Evolutionary conservation across 257 asterid genomes (phyloP).

Genomic region (Solanum gracilifrons): DNA sequence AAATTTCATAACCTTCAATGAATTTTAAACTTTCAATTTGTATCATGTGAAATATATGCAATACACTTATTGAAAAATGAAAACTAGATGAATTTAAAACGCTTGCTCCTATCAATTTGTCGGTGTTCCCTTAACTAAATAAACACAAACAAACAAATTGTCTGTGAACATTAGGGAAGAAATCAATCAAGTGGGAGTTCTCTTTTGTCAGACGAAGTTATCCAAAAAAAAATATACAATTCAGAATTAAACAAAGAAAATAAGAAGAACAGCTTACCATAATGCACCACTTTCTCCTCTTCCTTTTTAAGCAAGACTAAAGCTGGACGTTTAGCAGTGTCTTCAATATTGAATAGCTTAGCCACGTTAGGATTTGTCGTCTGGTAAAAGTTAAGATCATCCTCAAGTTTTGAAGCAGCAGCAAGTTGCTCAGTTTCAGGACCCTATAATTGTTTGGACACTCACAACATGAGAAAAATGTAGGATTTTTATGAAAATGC

Average conservation of each 20-base stretch:
- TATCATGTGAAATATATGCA: not conserved
- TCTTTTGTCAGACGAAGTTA: not conserved
- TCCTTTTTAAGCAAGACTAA: slow-evolving; percentile 69
- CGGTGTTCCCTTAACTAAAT: not conserved
- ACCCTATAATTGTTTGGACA: slow-evolving; percentile 34
- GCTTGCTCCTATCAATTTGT: not conserved
- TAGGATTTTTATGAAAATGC: not conserved
- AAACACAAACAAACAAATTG: not conserved
- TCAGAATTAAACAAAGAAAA: not conserved
- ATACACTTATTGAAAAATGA: not conserved
- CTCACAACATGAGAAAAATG: not conserved
- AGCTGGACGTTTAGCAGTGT: slow-evolving; percentile 49
- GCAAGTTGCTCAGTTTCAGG: slow-evolving; percentile 64
- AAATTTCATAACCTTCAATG: not conserved
- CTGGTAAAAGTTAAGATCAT: slow-evolving; percentile 71
- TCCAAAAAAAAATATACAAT: not conserved
- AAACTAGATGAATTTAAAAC: not conserved
- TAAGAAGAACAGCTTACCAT: slow-evolving; percentile 32
- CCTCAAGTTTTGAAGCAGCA: slow-evolving; percentile 74
- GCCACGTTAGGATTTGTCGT: slow-evolving; percentile 62
- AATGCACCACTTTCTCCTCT: slow-evolving; percentile 51
- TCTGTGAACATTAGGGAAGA: not conserved
- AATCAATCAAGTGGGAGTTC: not conserved
- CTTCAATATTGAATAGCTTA: slow-evolving; percentile 54
- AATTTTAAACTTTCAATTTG: not conserved